Base-by-base conservation (phyloP, 768 basidiomycete genomes). In the Termitomyces sp. region DNA sequence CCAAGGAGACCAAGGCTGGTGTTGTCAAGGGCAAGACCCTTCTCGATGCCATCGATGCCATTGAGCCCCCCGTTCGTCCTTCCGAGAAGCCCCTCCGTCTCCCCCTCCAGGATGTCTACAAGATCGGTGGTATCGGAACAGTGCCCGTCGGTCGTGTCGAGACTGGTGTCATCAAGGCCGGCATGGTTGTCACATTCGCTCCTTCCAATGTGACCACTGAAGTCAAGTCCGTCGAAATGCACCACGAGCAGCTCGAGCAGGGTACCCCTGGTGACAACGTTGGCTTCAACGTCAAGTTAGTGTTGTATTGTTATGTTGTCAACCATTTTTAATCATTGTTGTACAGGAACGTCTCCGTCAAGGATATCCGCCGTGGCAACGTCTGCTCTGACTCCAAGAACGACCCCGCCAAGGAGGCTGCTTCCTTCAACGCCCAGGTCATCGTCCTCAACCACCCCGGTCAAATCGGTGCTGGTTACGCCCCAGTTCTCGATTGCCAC, bases 201-300 rank as follows among this genome's bases (percentile, higher is more conserved):
- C 96, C 96, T 61, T 75, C 94, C 62, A 94, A 94, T 80, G 96
- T 99, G 70, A 98, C 94, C 77, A 99, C 97, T 80, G 97, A 99
- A 93, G 97, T 99, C 84, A 98, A 98, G 88, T 98, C 97, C 68
- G 94, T 97, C 75, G 95, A 98, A 81, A 98, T 98, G 96, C 94
- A 96, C 73, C 94, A 95, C 86, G 93, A 95, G 74, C 93, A 95
- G 78, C 94, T 99, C 75, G 87, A 81, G 73, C 82, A 92, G 77
- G 97, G 96, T 79, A 64, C 80, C 62, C 97, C 97, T 60, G 97
- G 97, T 83, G 97, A 99, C 86, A 99, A 99, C 77, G 96, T 99
- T 72, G 93, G 94, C 66, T 98, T 97, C 87, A 97, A 97, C 87
- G 90, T 95, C 82, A 96, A 95, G 89, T 89, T 65, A 26, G 86